Conservation (phyloP, 2,329 filamentous ascomycete genomes). For the Podosphaera aphanis region DNA sequence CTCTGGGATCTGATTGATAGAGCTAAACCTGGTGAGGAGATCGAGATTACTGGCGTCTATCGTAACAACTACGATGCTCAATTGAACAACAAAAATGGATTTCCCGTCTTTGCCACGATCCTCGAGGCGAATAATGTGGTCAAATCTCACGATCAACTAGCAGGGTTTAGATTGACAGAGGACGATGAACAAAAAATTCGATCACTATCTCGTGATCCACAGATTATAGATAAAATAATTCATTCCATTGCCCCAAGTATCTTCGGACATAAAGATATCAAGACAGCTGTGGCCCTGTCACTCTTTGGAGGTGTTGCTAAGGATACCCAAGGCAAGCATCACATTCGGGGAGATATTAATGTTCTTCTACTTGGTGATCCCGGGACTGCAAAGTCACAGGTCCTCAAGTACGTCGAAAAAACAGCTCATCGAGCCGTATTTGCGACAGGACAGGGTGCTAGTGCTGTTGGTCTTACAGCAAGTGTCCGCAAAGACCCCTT, state of each 20-base stretch:
- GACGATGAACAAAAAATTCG: slow-evolving; percentile 86
- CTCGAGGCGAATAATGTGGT: slow-evolving; percentile 93
- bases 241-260: slow-evolving; percentile 90
- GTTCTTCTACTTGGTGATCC: slow-evolving; percentile 88
- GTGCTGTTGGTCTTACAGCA: slow-evolving; percentile 89
- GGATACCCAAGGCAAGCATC: slow-evolving; percentile 65
- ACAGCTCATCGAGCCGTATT: slow-evolving; percentile 93
- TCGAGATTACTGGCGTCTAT: slow-evolving; percentile 91
- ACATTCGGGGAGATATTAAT: slow-evolving; percentile 93
- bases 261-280: slow-evolving; percentile 90
- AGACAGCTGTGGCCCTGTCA: slow-evolving; percentile 83
- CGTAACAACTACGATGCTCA: slow-evolving; percentile 96
- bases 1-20: slow-evolving; percentile 93
- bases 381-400: slow-evolving; percentile 91
- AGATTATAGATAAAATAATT: slow-evolving; percentile 81
- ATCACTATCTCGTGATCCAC: slow-evolving; percentile 64
- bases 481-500: slow-evolving; percentile 87
- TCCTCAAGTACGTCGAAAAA: slow-evolving; percentile 94
- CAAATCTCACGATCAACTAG: slow-evolving; percentile 91
- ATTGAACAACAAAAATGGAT: slow-evolving; percentile 94
- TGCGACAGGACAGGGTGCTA: slow-evolving; percentile 89
- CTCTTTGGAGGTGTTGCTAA: slow-evolving; percentile 91
- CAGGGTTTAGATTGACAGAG: slow-evolving; percentile 84
- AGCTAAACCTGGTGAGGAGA: slow-evolving; percentile 91
- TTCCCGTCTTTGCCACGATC: slow-evolving; percentile 94